Base-by-base conservation (phyloP, 73 alveolate species). In the Breviolum minutum region DNA sequence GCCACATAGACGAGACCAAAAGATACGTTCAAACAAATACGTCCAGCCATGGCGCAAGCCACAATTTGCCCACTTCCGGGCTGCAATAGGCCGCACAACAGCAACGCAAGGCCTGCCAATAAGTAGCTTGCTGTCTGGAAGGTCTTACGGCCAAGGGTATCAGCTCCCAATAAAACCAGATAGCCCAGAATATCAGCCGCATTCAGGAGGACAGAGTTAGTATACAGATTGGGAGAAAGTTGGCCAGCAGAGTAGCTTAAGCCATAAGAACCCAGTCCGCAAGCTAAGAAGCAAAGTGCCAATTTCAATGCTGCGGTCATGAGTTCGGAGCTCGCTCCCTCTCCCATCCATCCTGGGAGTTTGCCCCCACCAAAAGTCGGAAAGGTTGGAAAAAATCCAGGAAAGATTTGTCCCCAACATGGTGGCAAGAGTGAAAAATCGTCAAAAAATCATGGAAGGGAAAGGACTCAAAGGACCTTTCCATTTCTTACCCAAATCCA, bases 11-110 rank as follows among this genome's bases (percentile, higher is more conserved):
- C 40, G 22, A 70, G 40, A 20, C 73, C 60, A 48, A 82, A 82
- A 6, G 71, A 17, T 40, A 82, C 91, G n/a, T 82, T 82, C 71
- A 82, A 61, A 48, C 91, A 82, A 70, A 82, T 82, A 68, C 91
- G 91, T 17, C 91, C 91, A 6, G n/a, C 91, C 91, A 82, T 82
- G 40, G 91, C 91, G 32, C 91, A 82, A 48, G 91, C 91, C 48
- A 82, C 48, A 61, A 82, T 48, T 68, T 16, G 16, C 83, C 83
- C 20, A 73, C 83, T 73, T 40, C 91, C 91, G 48, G 91, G 91
- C 48, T 82, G 73, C 70, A 82, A 60, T 14, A 82, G 12, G 69
- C 48, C 91, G 24, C 91, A 82, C 19, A 82, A n/a, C 22, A 82
- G 71, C 91, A 82, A 22, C 22, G 64, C 12, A 24, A 82, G 14